A percentile compares a stretch with the other conserved stretches of the same genome.
Conservation (phyloP, 371 early-diverging fungal genomes). For the Mortierella sp. region DNA sequence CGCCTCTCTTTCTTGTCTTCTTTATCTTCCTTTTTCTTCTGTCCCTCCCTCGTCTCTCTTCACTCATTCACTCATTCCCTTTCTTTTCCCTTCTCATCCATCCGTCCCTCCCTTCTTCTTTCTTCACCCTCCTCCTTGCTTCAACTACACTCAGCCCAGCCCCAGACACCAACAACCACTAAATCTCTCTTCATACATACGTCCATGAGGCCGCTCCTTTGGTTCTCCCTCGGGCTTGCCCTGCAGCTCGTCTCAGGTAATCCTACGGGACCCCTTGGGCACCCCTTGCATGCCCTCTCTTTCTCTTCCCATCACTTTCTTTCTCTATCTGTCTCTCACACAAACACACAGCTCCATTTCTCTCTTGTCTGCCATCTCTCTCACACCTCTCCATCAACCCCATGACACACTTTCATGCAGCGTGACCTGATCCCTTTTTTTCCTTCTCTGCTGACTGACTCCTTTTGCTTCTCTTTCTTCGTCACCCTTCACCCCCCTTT, state of each 20-base stretch:
- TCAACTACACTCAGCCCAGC: neutral
- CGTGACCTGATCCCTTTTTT: neutral
- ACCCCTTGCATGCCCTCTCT: neutral
- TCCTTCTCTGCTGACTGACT: neutral
- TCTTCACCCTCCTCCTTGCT: neutral
- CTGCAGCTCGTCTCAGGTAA: too few relatives aligned
- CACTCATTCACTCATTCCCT: neutral
- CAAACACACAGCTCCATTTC: too few relatives aligned
- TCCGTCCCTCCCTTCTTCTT: neutral
- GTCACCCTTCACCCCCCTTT: neutral
- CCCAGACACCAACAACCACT: neutral
- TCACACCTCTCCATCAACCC: neutral
- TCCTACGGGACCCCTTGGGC: neutral
- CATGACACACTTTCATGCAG: neutral
- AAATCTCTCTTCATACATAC: neutral
- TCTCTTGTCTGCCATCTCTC: neutral
- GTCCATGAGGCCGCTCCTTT: neutral
- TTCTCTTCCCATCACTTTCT: neutral
- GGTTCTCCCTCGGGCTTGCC: too few relatives aligned
- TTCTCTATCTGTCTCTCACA: neutral
- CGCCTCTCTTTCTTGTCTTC: neutral
- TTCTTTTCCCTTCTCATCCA: neutral
- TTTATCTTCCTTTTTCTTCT: too few relatives aligned
- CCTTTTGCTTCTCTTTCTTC: neutral
- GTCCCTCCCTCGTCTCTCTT: too few relatives aligned